phyloP scores from a whole-genome alignment of 2,329 filamentous ascomycete genomes.

The Rutstroemia sydowiana region DNA sequence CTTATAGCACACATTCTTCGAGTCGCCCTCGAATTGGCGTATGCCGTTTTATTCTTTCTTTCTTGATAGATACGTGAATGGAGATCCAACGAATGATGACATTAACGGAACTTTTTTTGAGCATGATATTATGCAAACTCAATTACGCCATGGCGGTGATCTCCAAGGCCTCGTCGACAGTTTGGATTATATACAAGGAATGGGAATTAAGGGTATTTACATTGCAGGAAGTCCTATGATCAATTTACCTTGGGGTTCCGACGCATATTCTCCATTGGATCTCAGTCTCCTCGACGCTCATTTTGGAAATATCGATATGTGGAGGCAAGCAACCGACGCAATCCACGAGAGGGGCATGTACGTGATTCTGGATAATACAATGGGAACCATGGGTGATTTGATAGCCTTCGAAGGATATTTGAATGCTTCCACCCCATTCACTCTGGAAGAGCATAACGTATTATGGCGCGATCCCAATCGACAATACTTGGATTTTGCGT shows the following conservation, averaged over 20 bases:
- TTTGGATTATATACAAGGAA: conserved; percentile 56
- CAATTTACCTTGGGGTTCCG: conserved; percentile 56
- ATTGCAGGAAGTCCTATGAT: conserved; percentile 57
- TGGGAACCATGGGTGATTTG: conserved; percentile 53
- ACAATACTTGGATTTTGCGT: conserved; percentile 51
- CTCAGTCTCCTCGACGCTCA: conserved; percentile 57
- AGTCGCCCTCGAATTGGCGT: conserved; percentile 55
- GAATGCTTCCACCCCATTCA: conserved; percentile 51
- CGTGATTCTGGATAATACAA: conserved; percentile 57
- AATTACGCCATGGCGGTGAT: conserved; percentile 58
- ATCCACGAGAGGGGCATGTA: conserved; percentile 59
- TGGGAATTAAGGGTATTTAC: conserved; percentile 50
- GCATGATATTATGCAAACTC: conserved; percentile 51
- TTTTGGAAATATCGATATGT: conserved; percentile 50
- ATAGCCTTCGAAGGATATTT: conserved; percentile 55
- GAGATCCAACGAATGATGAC: conserved; percentile 52
- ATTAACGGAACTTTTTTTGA: conserved; percentile 54
- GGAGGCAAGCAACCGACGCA: conserved; percentile 49
- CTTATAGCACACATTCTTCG: conserved; percentile 39
- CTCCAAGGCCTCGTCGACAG: conserved; percentile 49
- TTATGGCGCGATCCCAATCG: conserved; percentile 45
- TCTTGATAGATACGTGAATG: conserved; percentile 57
- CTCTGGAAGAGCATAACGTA: conserved; percentile 44
- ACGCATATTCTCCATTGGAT: conserved; percentile 53
- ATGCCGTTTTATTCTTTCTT: conserved; percentile 61